Percentiles rank a stretch among this genome's conserved stretches.
Conservation (phyloP, 768 basidiomycete genomes). For the Mycena leptocephala region DNA sequence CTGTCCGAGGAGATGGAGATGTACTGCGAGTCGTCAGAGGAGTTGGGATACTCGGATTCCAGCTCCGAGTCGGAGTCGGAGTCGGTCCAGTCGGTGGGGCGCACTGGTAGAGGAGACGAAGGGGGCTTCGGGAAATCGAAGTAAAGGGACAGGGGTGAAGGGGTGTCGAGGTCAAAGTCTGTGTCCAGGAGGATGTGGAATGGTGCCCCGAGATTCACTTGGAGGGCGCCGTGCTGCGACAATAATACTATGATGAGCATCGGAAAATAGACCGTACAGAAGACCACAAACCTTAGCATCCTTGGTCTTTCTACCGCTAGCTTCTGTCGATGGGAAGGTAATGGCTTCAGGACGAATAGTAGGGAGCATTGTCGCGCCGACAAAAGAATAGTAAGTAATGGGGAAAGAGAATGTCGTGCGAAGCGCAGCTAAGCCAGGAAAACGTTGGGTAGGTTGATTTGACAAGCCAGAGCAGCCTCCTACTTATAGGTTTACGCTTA, state of each 20-base stretch:
- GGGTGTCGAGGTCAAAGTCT: conserved; percentile 31
- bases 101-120: conserved; percentile 17
- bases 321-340: background rate
- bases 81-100: conserved; percentile 23
- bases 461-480: background rate
- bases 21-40: conserved; percentile 24
- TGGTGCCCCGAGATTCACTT: conserved; percentile 23
- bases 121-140: conserved; percentile 26
- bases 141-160: conserved; percentile 27
- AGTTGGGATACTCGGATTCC: background rate
- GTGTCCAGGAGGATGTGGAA: conserved; percentile 8
- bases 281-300: conserved; percentile 7
- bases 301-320: conserved; percentile 6
- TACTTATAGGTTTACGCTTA: conserved; percentile 12
- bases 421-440: conserved; percentile 32
- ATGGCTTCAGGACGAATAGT: conserved; percentile 5
- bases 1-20: conserved; percentile 28
- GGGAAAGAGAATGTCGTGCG: conserved; percentile 14
- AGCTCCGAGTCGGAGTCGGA: conserved; percentile 29
- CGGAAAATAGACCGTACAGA: background rate
- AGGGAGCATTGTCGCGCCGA: conserved; percentile 23
- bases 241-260: background rate
- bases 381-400: conserved; percentile 10
- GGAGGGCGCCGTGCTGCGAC: conserved; percentile 9
- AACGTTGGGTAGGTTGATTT: background rate